These are phyloP conservation scores for Hanseniaspora nectarophila DNA, from an alignment of 805 yeast genomes.

Conservation along the genomic window DNA sequence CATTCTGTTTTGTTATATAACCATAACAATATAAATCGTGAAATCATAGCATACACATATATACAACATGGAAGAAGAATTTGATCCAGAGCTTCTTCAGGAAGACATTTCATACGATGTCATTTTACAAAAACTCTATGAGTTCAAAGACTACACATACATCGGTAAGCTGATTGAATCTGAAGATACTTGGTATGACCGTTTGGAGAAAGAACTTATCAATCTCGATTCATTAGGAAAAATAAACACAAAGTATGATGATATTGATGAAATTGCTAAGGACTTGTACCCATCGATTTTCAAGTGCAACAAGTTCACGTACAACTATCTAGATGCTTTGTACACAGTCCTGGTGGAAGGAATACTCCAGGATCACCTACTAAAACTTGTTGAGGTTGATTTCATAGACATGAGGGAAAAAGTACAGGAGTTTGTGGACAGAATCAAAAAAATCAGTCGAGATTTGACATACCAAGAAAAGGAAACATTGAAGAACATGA, in stretches of 20 bases:
- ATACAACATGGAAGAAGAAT: not conserved
- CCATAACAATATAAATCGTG: too few species aligned
- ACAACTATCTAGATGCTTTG: conserved; percentile 11
- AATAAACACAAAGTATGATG: not conserved
- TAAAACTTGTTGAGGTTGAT: conserved; percentile 8
- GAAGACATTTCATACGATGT: not conserved
- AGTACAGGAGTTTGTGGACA: not conserved
- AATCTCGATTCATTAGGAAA: not conserved
- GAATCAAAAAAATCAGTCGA: not conserved
- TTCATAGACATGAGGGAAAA: conserved; percentile 7
- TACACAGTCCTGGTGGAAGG: conserved; percentile 10
- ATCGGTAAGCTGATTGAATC: conserved; percentile 6
- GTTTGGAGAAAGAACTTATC: conserved; percentile 1
- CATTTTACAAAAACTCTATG: not conserved
- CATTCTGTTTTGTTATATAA: too few species aligned
- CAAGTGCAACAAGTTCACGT: conserved; percentile 11
- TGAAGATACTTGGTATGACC: conserved; percentile 8
- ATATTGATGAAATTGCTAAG: not conserved
- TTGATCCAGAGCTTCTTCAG: not conserved
- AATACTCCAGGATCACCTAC: conserved; percentile 5
- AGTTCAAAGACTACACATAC: conserved; percentile 9
- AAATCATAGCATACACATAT: too few species aligned
- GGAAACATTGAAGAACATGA: not conserved
- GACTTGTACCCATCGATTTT: not conserved
- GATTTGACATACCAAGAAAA: not conserved